Percentiles rank a stretch among this genome's conserved stretches.
Conservation (phyloP, 257 asterid genomes). For the Coffea eugenioides region DNA sequence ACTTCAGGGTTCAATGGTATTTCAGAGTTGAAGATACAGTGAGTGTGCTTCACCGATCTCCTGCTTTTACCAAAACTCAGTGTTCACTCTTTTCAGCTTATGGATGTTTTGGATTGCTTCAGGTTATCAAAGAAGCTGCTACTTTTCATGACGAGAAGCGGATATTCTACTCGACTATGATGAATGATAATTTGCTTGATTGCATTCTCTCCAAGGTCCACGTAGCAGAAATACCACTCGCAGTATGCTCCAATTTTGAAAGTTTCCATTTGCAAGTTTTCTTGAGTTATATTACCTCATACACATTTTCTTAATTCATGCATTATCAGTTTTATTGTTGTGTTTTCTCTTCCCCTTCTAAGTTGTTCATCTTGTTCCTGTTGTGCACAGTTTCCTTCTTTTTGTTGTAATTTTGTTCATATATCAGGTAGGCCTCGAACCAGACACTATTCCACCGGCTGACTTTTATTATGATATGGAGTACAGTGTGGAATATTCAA, state of each 20-base stretch:
- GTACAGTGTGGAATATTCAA: constrained; percentile 78
- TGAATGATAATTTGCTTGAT: constrained; percentile 75
- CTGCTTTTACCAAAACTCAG: constrained; percentile 8
- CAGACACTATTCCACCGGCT: constrained; percentile 36
- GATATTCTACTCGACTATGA: constrained; percentile 66
- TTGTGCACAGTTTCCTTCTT: constrained; percentile 6
- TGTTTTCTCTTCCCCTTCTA: neutral
- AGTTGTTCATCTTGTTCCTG: constrained; percentile 5
- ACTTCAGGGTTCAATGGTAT: constrained; percentile 94
- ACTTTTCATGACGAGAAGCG: constrained; percentile 69
- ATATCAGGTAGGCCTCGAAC: constrained; percentile 44
- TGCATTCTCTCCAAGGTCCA: constrained; percentile 82
- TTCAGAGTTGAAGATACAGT: constrained; percentile 92
- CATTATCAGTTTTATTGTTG: neutral
- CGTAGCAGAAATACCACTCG: constrained; percentile 42
- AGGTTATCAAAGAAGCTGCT: constrained; percentile 73
- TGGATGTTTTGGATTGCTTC: constrained; percentile 18
- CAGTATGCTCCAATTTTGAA: constrained; percentile 41
- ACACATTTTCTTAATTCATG: neutral
- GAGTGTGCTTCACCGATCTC: constrained; percentile 15
- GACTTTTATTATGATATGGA: constrained; percentile 85
- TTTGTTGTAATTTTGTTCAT: constrained; percentile 7
- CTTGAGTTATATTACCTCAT: neutral
- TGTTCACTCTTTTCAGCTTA: constrained; percentile 13
- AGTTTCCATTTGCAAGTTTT: neutral